Evolutionary conservation across 176 grass and related monocot species (phyloP).

Genomic region (Zea luxurians): DNA sequence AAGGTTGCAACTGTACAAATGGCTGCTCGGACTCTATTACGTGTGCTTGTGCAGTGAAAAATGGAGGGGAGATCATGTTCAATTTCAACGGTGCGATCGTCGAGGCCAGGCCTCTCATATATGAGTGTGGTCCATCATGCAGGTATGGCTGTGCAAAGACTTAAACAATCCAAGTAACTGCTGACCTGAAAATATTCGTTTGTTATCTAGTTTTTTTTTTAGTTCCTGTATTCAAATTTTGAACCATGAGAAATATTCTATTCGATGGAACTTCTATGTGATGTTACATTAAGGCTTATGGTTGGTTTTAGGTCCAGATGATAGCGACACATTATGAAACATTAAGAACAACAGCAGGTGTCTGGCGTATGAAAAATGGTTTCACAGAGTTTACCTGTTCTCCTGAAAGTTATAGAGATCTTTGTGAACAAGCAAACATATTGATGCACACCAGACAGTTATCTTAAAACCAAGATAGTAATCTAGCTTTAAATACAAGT

Average conservation of each 20-base stretch:
- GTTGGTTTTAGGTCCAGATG: neutral
- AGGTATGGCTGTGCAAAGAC: slow-evolving; percentile 7
- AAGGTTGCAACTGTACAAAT: slow-evolving; percentile 55
- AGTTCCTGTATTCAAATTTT: neutral
- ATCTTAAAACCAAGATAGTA: neutral
- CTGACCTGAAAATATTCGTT: neutral
- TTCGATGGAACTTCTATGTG: neutral
- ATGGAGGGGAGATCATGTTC: slow-evolving; percentile 73
- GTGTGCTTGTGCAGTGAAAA: slow-evolving; percentile 76
- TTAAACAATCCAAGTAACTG: neutral
- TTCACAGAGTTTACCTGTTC: neutral
- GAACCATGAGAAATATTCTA: neutral
- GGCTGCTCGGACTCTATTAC: slow-evolving; percentile 63
- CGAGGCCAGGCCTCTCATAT: slow-evolving; percentile 60
- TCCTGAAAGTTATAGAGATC: neutral
- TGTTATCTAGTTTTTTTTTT: neutral
- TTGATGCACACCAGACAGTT: neutral
- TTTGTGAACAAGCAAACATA: neutral
- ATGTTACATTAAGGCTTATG: neutral
- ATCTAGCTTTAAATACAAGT: neutral
- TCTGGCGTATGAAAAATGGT: neutral
- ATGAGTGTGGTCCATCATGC: slow-evolving; percentile 76
- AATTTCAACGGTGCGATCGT: slow-evolving; percentile 75
- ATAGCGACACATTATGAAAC: neutral
- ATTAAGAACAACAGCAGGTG: neutral